Percentiles rank a stretch among this genome's conserved stretches.
phyloP scores from a whole-genome alignment of 2,329 filamentous ascomycete species.

The Neonectria coccinea region DNA sequence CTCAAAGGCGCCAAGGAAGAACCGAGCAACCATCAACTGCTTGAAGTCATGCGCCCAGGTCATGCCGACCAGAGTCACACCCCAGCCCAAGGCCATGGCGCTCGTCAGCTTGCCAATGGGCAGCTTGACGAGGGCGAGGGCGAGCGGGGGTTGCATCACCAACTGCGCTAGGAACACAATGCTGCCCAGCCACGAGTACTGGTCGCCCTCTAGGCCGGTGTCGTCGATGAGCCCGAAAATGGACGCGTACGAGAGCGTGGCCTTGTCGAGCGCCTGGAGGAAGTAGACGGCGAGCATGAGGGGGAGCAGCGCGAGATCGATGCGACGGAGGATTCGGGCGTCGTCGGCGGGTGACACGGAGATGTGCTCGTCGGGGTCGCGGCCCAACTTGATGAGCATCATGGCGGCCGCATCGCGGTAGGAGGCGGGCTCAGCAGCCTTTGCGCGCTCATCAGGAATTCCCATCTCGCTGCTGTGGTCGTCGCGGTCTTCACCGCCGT shows the following conservation, averaged over 20 bases:
- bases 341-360: slow-evolving; percentile 50
- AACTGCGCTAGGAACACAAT: slow-evolving; percentile 72
- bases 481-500: slow-evolving; percentile 26
- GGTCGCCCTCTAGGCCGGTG: slow-evolving; percentile 65
- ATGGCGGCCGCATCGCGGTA: slow-evolving; percentile 60
- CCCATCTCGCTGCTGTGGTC: slow-evolving; percentile 22
- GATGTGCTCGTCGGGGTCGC: slow-evolving; percentile 50
- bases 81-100: slow-evolving; percentile 68
- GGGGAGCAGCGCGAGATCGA: slow-evolving; percentile 56
- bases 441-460: slow-evolving; percentile 2
- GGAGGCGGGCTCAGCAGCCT: background rate
- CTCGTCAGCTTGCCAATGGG: slow-evolving; percentile 71
- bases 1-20: slow-evolving; percentile 70
- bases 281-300: slow-evolving; percentile 71
- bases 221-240: slow-evolving; percentile 73
- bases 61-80: slow-evolving; percentile 63
- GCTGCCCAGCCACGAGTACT: slow-evolving; percentile 72
- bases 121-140: slow-evolving; percentile 69
- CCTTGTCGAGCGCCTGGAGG: slow-evolving; percentile 72
- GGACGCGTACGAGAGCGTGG: slow-evolving; percentile 70
- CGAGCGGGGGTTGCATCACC: slow-evolving; percentile 67
- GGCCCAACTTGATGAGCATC: slow-evolving; percentile 56
- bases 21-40: slow-evolving; percentile 62
- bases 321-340: slow-evolving; percentile 51
- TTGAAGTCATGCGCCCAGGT: slow-evolving; percentile 63